Percentiles rank a stretch among this genome's conserved stretches.
Conservation (phyloP, 1,139 yeast species). For the Scheffersomyces illinoinensis region DNA sequence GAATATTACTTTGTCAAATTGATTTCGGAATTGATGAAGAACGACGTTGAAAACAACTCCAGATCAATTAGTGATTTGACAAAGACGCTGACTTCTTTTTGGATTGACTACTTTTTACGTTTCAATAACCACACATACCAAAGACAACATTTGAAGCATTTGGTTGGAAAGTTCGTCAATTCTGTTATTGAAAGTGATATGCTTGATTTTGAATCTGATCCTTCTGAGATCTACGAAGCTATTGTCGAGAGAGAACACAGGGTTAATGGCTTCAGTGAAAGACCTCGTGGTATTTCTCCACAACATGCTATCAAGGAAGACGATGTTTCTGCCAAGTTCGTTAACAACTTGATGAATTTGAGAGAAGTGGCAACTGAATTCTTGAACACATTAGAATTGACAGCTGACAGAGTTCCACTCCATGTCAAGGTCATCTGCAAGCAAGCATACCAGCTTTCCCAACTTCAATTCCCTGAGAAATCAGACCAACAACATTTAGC, state of each 20-base stretch:
- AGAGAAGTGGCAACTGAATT: constrained; percentile 71
- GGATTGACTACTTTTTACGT: constrained; percentile 54
- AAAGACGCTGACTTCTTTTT: constrained; percentile 34
- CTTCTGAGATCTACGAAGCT: constrained; percentile 57
- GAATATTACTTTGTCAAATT: constrained; percentile 70
- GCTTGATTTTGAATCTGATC: constrained; percentile 77
- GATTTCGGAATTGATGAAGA: constrained; percentile 51
- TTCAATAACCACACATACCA: constrained; percentile 64
- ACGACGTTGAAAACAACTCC: constrained; percentile 37
- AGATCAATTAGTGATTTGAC: constrained; percentile 34
- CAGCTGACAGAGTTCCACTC: constrained; percentile 55
- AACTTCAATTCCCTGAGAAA: constrained; percentile 51
- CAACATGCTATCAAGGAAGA: constrained; percentile 79
- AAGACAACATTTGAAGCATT: constrained; percentile 50
- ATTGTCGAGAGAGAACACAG: constrained; percentile 51
- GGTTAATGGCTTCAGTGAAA: constrained; percentile 37
- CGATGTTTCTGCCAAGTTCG: constrained; percentile 67
- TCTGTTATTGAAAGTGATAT: constrained; percentile 57
- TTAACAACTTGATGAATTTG: constrained; percentile 69
- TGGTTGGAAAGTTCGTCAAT: constrained; percentile 53
- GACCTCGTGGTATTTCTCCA: constrained; percentile 40
- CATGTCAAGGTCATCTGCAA: constrained; percentile 50
- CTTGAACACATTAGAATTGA: constrained; percentile 40
- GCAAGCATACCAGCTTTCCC: constrained; percentile 34
- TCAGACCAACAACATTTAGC: constrained; percentile 57